These are phyloP conservation scores for Fusarium compactum DNA, from an alignment of 2,329 filamentous ascomycete species.

Conservation along the genomic window DNA sequence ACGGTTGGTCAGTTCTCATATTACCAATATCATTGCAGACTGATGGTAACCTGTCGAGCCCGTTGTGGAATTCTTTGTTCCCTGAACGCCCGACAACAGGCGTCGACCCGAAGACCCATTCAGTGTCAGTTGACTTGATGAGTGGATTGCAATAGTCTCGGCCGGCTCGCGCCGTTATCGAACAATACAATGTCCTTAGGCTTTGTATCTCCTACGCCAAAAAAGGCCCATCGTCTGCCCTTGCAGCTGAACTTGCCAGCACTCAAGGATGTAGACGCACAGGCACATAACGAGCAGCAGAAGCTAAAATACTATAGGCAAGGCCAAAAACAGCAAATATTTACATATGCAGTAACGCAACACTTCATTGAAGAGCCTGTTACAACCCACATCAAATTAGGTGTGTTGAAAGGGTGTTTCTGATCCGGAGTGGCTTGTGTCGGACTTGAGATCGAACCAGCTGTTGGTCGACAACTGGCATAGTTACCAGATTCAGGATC, in stretches of 20 bases:
- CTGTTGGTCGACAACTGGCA: conserved; percentile 2
- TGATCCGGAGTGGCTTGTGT: conserved; percentile 19
- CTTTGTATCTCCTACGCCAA: background rate
- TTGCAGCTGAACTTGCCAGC: background rate
- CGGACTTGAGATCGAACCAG: conserved; percentile 3
- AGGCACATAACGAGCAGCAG: conserved; percentile 6
- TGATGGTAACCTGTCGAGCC: conserved; percentile 23
- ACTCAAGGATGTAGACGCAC: background rate
- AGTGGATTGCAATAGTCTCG: conserved; percentile 12
- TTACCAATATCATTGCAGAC: conserved; percentile 42
- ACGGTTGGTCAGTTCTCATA: conserved; percentile 42
- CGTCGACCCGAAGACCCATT: conserved; percentile 1
- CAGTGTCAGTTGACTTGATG: conserved; percentile 12
- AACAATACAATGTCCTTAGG: conserved; percentile 4
- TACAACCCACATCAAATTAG: conserved; percentile 1
- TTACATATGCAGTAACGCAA: background rate
- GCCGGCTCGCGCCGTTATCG: conserved; percentile 12
- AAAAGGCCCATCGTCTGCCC: background rate
- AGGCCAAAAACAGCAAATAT: background rate
- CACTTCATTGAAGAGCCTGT: conserved; percentile 7
- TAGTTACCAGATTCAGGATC: conserved; percentile 10
- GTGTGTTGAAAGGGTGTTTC: background rate
- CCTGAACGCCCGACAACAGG: background rate
- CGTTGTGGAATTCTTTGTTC: conserved; percentile 10
- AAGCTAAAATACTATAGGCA: background rate